phyloP scores from a whole-genome alignment of 352 stramenopile species.

The Phytopythium litorale region DNA sequence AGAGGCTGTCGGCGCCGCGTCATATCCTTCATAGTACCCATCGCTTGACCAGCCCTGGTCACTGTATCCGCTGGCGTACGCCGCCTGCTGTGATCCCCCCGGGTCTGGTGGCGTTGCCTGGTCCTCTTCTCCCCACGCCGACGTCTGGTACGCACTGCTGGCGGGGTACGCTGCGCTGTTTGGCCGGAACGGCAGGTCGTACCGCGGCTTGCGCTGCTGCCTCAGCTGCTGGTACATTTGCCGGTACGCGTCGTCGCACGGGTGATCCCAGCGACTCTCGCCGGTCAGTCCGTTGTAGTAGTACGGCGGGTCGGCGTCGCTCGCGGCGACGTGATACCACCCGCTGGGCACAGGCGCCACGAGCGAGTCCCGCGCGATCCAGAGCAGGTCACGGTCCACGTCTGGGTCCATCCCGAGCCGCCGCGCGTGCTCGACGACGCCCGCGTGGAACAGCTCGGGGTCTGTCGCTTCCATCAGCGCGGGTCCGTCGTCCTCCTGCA shows the following conservation, averaged over 20 bases:
- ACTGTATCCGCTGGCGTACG: background rate
- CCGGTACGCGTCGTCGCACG: conserved; percentile 67
- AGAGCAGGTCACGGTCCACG: conserved; percentile 52
- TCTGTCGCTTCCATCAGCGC: conserved; percentile 52
- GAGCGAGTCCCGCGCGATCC: conserved; percentile 74
- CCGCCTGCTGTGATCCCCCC: conserved; percentile 8
- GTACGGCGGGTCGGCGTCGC: conserved; percentile 56
- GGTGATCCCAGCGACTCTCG: conserved; percentile 83
- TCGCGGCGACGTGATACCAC: conserved; percentile 66
- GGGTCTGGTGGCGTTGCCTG: background rate
- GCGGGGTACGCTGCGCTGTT: conserved; percentile 23
- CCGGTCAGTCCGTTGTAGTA: conserved; percentile 80
- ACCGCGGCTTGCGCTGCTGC: conserved; percentile 23
- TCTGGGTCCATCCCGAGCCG: conserved; percentile 64
- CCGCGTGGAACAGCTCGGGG: conserved; percentile 67
- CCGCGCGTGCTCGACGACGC: conserved; percentile 67
- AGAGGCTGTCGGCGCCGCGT: background rate
- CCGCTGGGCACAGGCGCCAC: conserved; percentile 62
- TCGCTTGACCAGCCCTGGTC: conserved; percentile 8
- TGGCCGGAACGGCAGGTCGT: conserved; percentile 13
- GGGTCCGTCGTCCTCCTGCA: conserved; percentile 33
- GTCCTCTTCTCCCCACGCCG: conserved; percentile 19
- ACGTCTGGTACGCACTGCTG: conserved; percentile 14
- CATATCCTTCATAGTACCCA: conserved; percentile 3
- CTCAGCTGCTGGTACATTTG: conserved; percentile 43